phyloP scores from a whole-genome alignment of 441 rosid species.

The Sinapis alba region DNA sequence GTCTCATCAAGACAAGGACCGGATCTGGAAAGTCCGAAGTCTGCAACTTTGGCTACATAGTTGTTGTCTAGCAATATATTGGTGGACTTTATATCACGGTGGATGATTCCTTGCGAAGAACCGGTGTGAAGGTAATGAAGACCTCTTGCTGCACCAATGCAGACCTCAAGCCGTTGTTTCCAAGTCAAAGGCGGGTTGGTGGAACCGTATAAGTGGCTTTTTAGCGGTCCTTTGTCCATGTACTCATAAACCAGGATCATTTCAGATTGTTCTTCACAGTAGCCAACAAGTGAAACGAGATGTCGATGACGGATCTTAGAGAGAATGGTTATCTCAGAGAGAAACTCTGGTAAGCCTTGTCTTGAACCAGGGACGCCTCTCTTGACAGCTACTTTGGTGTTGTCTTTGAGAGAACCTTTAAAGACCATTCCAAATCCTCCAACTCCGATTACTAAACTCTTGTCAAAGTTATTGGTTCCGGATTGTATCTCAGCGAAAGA shows the following conservation, averaged over 20 bases:
- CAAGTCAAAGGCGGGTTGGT: conserved; percentile 61
- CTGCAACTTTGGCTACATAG: conserved; percentile 82
- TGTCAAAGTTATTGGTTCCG: conserved; percentile 79
- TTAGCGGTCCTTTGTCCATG: conserved; percentile 89
- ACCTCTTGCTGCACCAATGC: conserved; percentile 93
- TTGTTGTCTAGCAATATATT: conserved; percentile 77
- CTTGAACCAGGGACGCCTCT: conserved; percentile 85
- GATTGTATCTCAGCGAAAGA: conserved; percentile 66
- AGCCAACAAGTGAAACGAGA: conserved; percentile 88
- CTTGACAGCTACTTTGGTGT: conserved; percentile 79
- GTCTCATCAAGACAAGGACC: conserved; percentile 89
- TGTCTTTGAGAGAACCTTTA: conserved; percentile 74
- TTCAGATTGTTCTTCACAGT: conserved; percentile 89
- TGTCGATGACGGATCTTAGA: conserved; percentile 87
- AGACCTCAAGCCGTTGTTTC: conserved; percentile 86
- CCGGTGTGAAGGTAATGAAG: conserved; percentile 95
- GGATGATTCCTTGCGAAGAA: conserved; percentile 87
- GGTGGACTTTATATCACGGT: conserved; percentile 91
- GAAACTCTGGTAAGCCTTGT: conserved; percentile 94
- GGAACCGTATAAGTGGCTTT: conserved; percentile 71
- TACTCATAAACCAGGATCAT: conserved; percentile 91
- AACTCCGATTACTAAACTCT: conserved; percentile 64
- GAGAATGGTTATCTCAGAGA: conserved; percentile 71
- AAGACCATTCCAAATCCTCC: conserved; percentile 95
- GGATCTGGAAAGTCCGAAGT: conserved; percentile 90